Percentiles rank a stretch among this genome's conserved stretches.
These are phyloP conservation scores for Starmerella roubikii DNA, from an alignment of 805 yeast genomes.

Conservation along the genomic window DNA sequence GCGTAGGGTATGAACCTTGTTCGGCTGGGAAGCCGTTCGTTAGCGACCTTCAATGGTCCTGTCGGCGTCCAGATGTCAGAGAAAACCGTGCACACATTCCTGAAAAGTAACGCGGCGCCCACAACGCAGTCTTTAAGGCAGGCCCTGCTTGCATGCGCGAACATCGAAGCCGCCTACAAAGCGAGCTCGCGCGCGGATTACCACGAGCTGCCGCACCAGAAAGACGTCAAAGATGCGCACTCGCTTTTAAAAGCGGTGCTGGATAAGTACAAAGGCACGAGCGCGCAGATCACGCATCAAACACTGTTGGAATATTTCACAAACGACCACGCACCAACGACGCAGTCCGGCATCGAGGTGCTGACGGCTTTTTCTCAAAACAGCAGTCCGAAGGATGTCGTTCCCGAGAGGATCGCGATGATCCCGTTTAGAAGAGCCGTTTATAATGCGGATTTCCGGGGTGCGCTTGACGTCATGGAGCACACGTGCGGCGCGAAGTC, in stretches of 20 bases:
- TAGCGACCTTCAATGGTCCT: conserved; percentile 4
- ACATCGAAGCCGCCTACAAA: conserved; percentile 16
- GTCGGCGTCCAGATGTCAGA: conserved; percentile 1
- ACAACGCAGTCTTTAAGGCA: conserved; percentile 6
- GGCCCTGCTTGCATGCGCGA: conserved; percentile 22
- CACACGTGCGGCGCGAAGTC: conserved; percentile 45
- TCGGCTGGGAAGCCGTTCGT: no score
- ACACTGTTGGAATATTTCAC: conserved; percentile 19
- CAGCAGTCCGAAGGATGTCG: conserved; percentile 6
- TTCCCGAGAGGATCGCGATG: conserved; percentile 29
- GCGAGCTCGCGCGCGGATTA: conserved; percentile 18
- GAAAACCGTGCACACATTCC: background rate
- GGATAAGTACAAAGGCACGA: conserved; percentile 8
- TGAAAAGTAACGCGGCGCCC: background rate
- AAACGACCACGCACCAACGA: conserved; percentile 18
- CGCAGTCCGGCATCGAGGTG: conserved; percentile 15
- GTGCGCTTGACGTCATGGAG: conserved; percentile 46
- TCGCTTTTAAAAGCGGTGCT: conserved; percentile 16
- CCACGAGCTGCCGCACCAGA: conserved; percentile 14
- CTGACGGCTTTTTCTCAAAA: conserved; percentile 15
- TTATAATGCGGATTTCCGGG: conserved; percentile 42
- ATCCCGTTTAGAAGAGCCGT: conserved; percentile 52
- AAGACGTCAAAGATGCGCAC: conserved; percentile 17
- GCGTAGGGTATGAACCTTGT: no score
- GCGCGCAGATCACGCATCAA: conserved; percentile 9